Conservation (phyloP, 352 stramenopile genomes). For the Halophytophthora batemanensis region DNA sequence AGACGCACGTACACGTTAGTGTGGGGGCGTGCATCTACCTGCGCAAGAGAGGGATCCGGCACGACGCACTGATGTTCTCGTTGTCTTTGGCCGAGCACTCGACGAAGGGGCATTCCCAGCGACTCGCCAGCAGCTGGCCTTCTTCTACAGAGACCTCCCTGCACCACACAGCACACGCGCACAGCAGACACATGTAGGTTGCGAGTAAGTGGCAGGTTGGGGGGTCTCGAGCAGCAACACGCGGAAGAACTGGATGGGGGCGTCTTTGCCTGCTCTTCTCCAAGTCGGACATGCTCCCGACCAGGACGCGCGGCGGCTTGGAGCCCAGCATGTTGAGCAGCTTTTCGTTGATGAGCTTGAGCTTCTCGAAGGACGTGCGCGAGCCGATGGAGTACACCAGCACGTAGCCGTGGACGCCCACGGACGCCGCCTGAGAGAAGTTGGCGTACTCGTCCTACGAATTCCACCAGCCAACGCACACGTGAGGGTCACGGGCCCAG, state of each 20-base stretch:
- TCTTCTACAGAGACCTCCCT: slow-evolving; percentile 84
- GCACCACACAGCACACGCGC: slow-evolving; percentile 2
- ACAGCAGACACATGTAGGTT: slow-evolving; percentile 3
- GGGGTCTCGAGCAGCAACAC: background rate
- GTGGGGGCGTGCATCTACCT: slow-evolving; percentile 5
- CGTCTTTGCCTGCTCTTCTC: slow-evolving; percentile 78
- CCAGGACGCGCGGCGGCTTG: slow-evolving; percentile 90
- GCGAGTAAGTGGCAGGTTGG: background rate
- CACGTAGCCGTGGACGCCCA: slow-evolving; percentile 95
- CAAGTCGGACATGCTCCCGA: slow-evolving; percentile 95
- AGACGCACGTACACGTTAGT: slow-evolving; percentile 1
- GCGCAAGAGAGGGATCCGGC: background rate
- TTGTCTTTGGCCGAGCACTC: slow-evolving; percentile 94
- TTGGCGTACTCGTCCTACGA: slow-evolving; percentile 93
- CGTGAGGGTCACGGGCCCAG: background rate
- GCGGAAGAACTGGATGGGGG: background rate
- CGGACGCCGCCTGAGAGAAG: slow-evolving; percentile 93
- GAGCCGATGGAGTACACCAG: slow-evolving; percentile 94
- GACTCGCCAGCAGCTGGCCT: slow-evolving; percentile 85
- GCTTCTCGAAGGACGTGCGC: slow-evolving; percentile 92
- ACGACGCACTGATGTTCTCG: slow-evolving; percentile 85
- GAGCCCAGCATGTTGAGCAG: slow-evolving; percentile 94
- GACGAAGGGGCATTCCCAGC: slow-evolving; percentile 92
- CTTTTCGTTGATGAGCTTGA: slow-evolving; percentile 94
- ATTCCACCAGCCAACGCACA: slow-evolving; percentile 7